Conservation (phyloP, 1,284 basidiomycete genomes). For the Naganishia liquefaciens region DNA sequence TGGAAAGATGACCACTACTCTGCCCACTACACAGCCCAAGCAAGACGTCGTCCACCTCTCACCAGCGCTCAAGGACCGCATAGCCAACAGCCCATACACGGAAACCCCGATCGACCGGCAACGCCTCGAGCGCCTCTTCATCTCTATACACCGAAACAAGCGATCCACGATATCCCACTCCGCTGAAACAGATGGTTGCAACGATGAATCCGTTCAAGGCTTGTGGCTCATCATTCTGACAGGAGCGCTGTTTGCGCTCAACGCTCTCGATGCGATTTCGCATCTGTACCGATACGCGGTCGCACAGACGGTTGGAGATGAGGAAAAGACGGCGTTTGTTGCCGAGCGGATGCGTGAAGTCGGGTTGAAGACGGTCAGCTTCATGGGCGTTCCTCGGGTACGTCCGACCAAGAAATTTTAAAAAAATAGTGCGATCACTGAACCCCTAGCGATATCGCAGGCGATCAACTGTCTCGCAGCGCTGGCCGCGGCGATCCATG, state of each 20-base stretch:
- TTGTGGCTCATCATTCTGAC: conserved; percentile 45
- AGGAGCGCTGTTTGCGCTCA: conserved; percentile 46
- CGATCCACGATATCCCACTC: background rate
- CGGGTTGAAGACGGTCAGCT: conserved; percentile 88
- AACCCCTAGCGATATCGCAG: conserved; percentile 32
- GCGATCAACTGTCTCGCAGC: conserved; percentile 32
- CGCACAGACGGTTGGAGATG: conserved; percentile 14
- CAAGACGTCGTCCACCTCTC: conserved; percentile 40
- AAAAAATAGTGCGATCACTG: no score
- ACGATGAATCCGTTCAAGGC: conserved; percentile 32
- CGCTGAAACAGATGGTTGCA: conserved; percentile 11
- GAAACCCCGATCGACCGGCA: conserved; percentile 38
- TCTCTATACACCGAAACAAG: conserved; percentile 36
- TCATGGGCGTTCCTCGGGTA: conserved; percentile 86
- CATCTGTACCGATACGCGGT: conserved; percentile 44
- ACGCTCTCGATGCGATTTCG: conserved; percentile 44
- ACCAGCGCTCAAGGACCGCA: conserved; percentile 45
- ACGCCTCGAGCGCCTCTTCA: conserved; percentile 37
- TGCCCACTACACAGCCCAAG: background rate
- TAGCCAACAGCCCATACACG: conserved; percentile 39
- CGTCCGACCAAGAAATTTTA: no score
- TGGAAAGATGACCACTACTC: no score
- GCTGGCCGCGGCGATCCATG: conserved; percentile 24
- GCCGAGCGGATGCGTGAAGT: conserved; percentile 77
- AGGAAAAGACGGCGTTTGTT: conserved; percentile 35